Evolutionary conservation across 805 yeast genomes (phyloP).

Genomic region (Yarrowia osloensis): DNA sequence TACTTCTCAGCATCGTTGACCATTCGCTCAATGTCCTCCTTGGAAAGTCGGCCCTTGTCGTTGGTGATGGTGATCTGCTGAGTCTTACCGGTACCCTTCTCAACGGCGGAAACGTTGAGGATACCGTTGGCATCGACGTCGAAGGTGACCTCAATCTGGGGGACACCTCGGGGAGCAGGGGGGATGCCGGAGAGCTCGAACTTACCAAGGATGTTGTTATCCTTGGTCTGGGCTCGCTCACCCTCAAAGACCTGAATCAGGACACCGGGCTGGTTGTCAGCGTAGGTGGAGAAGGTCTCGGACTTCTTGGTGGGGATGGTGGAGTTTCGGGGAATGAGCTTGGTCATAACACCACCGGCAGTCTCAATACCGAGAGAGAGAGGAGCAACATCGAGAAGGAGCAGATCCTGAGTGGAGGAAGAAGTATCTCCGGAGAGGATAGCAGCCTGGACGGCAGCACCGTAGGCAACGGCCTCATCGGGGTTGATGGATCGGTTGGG

Average conservation of each 20-base stretch:
- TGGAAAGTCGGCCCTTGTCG: conserved; percentile 97
- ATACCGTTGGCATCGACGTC: conserved; percentile 98
- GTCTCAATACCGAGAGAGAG: conserved; percentile 97
- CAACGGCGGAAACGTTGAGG: conserved; percentile 92
- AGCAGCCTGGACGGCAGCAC: conserved; percentile 99
- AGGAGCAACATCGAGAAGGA: conserved; percentile 96
- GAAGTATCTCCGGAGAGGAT: conserved; percentile 95
- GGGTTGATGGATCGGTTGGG: conserved; percentile 97
- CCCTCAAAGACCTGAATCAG: conserved; percentile 97
- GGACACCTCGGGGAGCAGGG: conserved; percentile 99
- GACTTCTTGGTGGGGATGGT: conserved; percentile 98
- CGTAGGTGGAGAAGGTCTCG: conserved; percentile 93
- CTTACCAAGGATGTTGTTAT: conserved; percentile 95
- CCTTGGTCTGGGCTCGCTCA: conserved; percentile 95
- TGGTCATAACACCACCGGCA: conserved; percentile 99
- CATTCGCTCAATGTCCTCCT: conserved; percentile 98
- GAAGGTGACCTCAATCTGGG: conserved; percentile 96
- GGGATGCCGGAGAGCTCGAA: conserved; percentile 96
- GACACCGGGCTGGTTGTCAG: conserved; percentile 99
- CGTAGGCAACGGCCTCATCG: conserved; percentile 98
- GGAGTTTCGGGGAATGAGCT: conserved; percentile 96
- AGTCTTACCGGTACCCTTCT: conserved; percentile 98
- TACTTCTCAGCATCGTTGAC: conserved; percentile 96
- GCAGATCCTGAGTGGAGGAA: conserved; percentile 91
- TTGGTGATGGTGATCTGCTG: conserved; percentile 97